phyloP scores from a whole-genome alignment of 1,284 basidiomycete species.

The Phaffia rhodozyma region DNA sequence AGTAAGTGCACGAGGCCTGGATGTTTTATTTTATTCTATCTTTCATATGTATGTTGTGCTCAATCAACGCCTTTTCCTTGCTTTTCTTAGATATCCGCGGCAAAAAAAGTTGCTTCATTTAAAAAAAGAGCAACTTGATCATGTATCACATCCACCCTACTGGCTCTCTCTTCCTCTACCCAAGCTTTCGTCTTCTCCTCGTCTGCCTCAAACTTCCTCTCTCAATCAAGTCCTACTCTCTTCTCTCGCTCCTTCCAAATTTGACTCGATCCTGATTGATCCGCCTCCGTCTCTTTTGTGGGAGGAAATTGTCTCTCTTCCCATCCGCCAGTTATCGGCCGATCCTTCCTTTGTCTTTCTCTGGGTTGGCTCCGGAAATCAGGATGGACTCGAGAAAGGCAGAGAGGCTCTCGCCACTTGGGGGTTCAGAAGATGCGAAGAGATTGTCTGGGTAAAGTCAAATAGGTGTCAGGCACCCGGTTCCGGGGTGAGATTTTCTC shows the following conservation, averaged over 20 bases:
- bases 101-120: slow-evolving; percentile 66
- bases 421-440: slow-evolving; percentile 92
- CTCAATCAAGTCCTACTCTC: slow-evolving; percentile 29
- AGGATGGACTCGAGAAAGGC: slow-evolving; percentile 82
- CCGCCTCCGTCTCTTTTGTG: slow-evolving; percentile 68
- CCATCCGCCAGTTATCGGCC: slow-evolving; percentile 69
- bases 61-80: neutral
- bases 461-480: slow-evolving; percentile 58
- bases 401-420: slow-evolving; percentile 55
- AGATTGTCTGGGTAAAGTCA: slow-evolving; percentile 94
- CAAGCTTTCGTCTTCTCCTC: neutral
- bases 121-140: slow-evolving; percentile 44
- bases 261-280: slow-evolving; percentile 87
- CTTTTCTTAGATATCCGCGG: slow-evolving; percentile 63
- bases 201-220: slow-evolving; percentile 11
- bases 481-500: slow-evolving; percentile 51
- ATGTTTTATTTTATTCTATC: too few species aligned
- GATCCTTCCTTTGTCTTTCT: slow-evolving; percentile 90
- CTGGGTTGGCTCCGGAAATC: slow-evolving; percentile 81
- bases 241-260: slow-evolving; percentile 50
- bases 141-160: slow-evolving; percentile 30
- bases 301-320: slow-evolving; percentile 67
- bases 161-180: slow-evolving; percentile 23
- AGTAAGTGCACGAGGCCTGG: slow-evolving; percentile 60
- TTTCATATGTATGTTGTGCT: neutral